Evolutionary conservation across 1,139 yeast species (phyloP).

Genomic region (Scheffersomyces lignicola): DNA sequence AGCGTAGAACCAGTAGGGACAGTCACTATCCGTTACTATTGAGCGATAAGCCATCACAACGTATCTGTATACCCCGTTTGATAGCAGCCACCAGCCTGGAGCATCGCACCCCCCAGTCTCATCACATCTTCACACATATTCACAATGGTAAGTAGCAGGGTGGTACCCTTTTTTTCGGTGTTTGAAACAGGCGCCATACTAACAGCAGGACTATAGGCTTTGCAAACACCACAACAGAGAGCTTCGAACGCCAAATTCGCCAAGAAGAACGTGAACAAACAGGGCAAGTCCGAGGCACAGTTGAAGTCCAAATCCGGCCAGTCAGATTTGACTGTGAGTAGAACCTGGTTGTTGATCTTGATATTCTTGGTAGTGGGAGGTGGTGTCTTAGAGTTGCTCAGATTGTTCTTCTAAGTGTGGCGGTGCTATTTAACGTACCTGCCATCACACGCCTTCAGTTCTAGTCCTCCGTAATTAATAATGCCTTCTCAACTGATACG

Average conservation of each 20-base stretch:
- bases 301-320: constrained; percentile 25
- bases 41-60: too few species aligned
- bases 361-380: constrained; percentile 81
- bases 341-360: constrained; percentile 59
- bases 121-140: too few species aligned
- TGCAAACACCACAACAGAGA: constrained; percentile 83
- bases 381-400: constrained; percentile 69
- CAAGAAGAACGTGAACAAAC: constrained; percentile 66
- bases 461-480: too few species aligned
- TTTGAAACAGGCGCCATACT: too few species aligned
- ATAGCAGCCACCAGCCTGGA: too few species aligned
- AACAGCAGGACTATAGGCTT: constrained; percentile 40
- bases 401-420: constrained; percentile 43
- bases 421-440: background rate
- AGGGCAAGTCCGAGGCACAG: constrained; percentile 58
- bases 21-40: too few species aligned
- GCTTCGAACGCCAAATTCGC: constrained; percentile 81
- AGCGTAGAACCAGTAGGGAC: too few species aligned
- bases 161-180: too few species aligned
- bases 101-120: too few species aligned
- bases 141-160: too few species aligned
- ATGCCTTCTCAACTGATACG: too few species aligned
- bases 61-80: too few species aligned
- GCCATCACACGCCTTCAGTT: background rate
- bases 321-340: constrained; percentile 51